These are phyloP conservation scores for Paraphoma chrysanthemicola DNA, from an alignment of 2,329 filamentous ascomycete genomes.

Conservation along the genomic window DNA sequence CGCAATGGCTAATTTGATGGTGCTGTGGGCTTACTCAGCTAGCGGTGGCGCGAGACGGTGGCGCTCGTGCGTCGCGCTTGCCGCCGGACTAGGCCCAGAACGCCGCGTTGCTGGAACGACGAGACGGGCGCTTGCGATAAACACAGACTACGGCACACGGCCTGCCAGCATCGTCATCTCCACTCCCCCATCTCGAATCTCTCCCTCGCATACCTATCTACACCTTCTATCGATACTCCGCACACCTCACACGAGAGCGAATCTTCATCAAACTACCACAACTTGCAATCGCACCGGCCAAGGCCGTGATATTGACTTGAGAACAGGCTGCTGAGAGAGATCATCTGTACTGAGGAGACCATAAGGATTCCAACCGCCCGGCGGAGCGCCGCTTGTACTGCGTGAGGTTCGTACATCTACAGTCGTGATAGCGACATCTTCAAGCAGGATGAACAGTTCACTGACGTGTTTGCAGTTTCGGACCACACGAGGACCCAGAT, in stretches of 20 bases:
- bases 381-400: slow-evolving; percentile 81
- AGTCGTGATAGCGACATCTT: background rate
- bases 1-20: slow-evolving; percentile 20
- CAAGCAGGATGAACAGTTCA: background rate
- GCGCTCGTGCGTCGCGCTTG: no score
- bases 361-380: slow-evolving; percentile 66
- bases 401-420: slow-evolving; percentile 69
- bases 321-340: slow-evolving; percentile 47
- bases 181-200: slow-evolving; percentile 29
- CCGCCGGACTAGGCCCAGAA: no score
- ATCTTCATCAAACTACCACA: slow-evolving; percentile 10
- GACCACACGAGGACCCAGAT: slow-evolving; percentile 41
- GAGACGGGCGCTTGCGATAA: slow-evolving; percentile 32
- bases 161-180: slow-evolving; percentile 29
- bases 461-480: slow-evolving; percentile 48
- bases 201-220: slow-evolving; percentile 29
- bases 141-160: no score
- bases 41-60: background rate
- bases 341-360: slow-evolving; percentile 52
- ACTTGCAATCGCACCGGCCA: slow-evolving; percentile 31
- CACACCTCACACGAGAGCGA: slow-evolving; percentile 12
- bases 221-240: slow-evolving; percentile 25
- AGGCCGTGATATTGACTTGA: slow-evolving; percentile 45
- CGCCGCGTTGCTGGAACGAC: slow-evolving; percentile 35
- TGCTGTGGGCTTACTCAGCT: slow-evolving; percentile 17